phyloP scores from a whole-genome alignment of 441 rosid species.

The Mallotus repandus region DNA sequence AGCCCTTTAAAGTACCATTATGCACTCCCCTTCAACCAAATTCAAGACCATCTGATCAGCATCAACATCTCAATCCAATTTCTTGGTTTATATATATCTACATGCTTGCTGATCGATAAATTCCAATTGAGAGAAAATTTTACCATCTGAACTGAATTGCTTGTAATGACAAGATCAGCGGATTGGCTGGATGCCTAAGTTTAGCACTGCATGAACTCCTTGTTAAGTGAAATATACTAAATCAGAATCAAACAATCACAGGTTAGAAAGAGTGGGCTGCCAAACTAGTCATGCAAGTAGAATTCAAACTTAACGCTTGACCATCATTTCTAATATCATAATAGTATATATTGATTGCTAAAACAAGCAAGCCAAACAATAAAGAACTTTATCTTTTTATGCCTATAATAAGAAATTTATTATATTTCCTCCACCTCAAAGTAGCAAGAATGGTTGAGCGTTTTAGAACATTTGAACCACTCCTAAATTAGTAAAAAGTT shows the following conservation, averaged over 20 bases:
- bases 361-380: background rate
- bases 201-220: too few relatives aligned
- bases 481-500: conserved; percentile 25
- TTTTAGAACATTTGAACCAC: background rate
- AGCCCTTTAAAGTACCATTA: too few relatives aligned
- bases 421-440: background rate
- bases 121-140: too few relatives aligned
- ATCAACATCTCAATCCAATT: too few relatives aligned
- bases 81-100: too few relatives aligned
- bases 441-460: conserved; percentile 14
- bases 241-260: background rate
- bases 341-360: background rate
- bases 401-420: background rate
- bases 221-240: background rate
- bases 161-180: background rate
- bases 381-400: background rate
- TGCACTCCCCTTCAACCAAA: too few relatives aligned
- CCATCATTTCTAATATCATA: background rate
- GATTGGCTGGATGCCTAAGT: too few relatives aligned
- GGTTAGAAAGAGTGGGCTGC: background rate
- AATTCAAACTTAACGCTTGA: background rate
- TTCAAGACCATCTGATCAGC: too few relatives aligned
- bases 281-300: background rate
- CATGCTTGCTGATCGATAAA: too few relatives aligned
- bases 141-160: background rate